Evolutionary conservation across 163 green algal genomes (phyloP).

Genomic region (Volvox carteri): DNA sequence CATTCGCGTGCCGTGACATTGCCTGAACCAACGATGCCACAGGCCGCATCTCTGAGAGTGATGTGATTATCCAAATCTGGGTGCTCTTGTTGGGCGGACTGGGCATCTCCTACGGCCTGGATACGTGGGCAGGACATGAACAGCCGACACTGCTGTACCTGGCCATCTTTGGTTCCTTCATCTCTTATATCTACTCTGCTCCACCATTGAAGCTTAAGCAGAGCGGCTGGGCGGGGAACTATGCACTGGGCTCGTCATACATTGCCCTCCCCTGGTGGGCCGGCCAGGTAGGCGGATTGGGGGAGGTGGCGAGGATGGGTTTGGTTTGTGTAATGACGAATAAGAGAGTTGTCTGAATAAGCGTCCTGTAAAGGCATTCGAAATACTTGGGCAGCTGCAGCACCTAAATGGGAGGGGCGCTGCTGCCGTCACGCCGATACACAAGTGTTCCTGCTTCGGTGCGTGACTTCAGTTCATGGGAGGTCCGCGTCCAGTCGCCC

Average conservation of each 20-base stretch:
- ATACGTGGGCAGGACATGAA: conserved; percentile 93
- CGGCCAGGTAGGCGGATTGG: conserved; percentile 78
- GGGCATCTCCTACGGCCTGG: conserved; percentile 86
- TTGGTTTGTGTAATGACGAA: too few relatives aligned
- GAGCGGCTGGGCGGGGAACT: conserved; percentile 96
- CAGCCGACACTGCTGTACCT: conserved; percentile 85
- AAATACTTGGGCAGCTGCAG: too few relatives aligned
- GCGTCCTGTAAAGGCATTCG: too few relatives aligned
- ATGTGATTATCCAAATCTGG: conserved; percentile 93
- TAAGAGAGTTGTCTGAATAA: too few relatives aligned
- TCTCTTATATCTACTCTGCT: conserved; percentile 99
- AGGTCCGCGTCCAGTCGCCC: too few relatives aligned
- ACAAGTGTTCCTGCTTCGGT: too few relatives aligned
- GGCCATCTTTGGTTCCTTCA: conserved; percentile 94
- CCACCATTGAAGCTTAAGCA: conserved; percentile 99
- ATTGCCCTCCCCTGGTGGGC: conserved; percentile 98
- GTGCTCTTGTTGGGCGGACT: conserved; percentile 90
- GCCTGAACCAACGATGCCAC: too few relatives aligned
- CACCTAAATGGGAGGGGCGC: too few relatives aligned
- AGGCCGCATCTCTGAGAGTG: conserved; percentile 88
- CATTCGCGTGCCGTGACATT: too few relatives aligned
- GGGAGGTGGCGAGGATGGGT: too few relatives aligned
- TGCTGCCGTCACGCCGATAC: too few relatives aligned
- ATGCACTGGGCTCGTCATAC: conserved; percentile 96
- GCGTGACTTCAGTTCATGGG: too few relatives aligned